phyloP scores from a whole-genome alignment of 1,139 yeast species.

The Protomyces macrosporus region DNA sequence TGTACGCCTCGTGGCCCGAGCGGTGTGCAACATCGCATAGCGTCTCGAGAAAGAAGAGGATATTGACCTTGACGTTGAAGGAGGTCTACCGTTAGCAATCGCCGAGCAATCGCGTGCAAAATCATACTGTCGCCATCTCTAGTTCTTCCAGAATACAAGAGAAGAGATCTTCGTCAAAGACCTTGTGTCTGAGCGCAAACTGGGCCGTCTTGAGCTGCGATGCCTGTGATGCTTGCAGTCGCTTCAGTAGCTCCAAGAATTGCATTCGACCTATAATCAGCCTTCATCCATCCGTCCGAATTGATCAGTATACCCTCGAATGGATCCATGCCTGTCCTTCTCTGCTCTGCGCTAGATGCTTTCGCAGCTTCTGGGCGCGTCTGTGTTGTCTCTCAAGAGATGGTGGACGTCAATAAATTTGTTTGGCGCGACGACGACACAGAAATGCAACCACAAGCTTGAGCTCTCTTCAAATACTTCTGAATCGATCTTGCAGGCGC shows the following conservation, averaged over 20 bases:
- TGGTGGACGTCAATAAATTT: no score
- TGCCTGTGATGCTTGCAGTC: slow-evolving; percentile 55
- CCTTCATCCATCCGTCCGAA: slow-evolving; percentile 57
- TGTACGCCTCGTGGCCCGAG: slow-evolving; percentile 34
- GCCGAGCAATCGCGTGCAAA: slow-evolving; percentile 33
- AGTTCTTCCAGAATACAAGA: slow-evolving; percentile 66
- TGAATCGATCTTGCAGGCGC: no score
- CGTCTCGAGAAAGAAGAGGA: slow-evolving; percentile 64
- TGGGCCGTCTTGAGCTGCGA: slow-evolving; percentile 35
- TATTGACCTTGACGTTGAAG: slow-evolving; percentile 58
- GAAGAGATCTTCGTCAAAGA: slow-evolving; percentile 65
- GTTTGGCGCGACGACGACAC: no score
- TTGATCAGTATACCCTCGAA: slow-evolving; percentile 27
- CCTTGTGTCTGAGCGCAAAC: slow-evolving; percentile 38
- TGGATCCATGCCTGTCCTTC: slow-evolving; percentile 27
- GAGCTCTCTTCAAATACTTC: no score
- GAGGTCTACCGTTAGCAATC: slow-evolving; percentile 34
- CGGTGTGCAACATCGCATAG: slow-evolving; percentile 40
- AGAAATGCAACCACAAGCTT: no score
- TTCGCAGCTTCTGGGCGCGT: no score
- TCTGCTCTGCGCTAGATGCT: no score
- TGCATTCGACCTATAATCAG: slow-evolving; percentile 51
- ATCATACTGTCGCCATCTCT: slow-evolving; percentile 38
- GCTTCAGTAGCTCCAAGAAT: slow-evolving; percentile 56
- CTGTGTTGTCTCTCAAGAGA: no score